Evolutionary conservation across 805 yeast species (phyloP), one percentile per base, ranked within the genome.

Genomic region (Hanseniaspora guilliermondii): DNA sequence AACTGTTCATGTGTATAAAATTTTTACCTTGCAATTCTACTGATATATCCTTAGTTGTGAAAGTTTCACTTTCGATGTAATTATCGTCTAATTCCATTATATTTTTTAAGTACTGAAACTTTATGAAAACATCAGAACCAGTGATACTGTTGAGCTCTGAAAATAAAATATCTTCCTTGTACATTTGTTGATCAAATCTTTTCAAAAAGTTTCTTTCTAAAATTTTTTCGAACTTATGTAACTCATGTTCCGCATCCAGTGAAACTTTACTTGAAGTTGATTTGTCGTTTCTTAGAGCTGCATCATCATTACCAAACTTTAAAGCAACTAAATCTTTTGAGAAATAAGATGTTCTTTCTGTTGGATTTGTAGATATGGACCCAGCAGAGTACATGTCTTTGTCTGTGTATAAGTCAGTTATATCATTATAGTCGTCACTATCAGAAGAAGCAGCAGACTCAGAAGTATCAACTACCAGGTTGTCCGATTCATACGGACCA

Each of bases 401-500:
- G 7, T 39, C 42, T 14, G 17, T 14, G 17, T 39, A 39, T n/a
- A 39, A n/a, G 14, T 39, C 42, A 12, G 42, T 22, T 12, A 39
- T 22, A n/a, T 39, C 42, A n/a, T 39, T 19, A 27, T 39, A 39
- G 14, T 17, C 27, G 16, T 44, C 47, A 7, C 11, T 21, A 6
- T 46, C 49, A 14, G 9, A 14, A 2, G 9, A 16, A 4, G 7
- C 22, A 1, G 12, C 19, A 22, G 45, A 41, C 25, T 16, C 32
- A 24, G 45, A 41, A 16, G n/a, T 22, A 21, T 41, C 16, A 9
- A 37, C 35, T 27, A 25, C 14, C 21, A 48, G 25, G 40, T 38
- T 30, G 22, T 48, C 53, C 14, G 53, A 48, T 6, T 39, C 25
- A 21, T 48, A 48, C 3, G 53, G 53, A 6, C 53, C 53, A 19